Percentiles rank a stretch among this genome's conserved stretches.
Evolutionary conservation across 306 rosid species (phyloP).

Genomic region (Prunus dulcis): DNA sequence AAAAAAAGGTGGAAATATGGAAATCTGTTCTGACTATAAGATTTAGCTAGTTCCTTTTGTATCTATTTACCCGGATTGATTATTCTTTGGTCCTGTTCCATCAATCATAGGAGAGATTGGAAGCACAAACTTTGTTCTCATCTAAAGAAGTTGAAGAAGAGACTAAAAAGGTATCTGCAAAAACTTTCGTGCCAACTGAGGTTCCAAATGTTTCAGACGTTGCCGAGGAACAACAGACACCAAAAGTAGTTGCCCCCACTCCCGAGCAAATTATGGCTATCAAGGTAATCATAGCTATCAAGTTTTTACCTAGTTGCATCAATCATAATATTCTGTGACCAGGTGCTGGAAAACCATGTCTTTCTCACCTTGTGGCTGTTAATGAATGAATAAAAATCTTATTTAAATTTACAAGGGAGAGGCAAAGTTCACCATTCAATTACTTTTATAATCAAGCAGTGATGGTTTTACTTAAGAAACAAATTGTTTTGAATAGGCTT

Average conservation of each 20-base stretch:
- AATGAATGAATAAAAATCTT: not conserved
- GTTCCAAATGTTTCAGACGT: slow-evolving; percentile 45
- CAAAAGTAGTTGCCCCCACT: slow-evolving; percentile 69
- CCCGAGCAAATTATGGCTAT: slow-evolving; percentile 92
- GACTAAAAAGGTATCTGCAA: slow-evolving; percentile 50
- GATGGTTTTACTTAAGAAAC: not conserved
- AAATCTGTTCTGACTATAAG: not conserved
- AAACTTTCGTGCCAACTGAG: slow-evolving; percentile 40
- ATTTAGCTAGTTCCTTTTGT: not conserved
- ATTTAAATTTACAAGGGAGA: not conserved
- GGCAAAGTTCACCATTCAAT: not conserved
- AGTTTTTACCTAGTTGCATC: not conserved
- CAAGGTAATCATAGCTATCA: slow-evolving; percentile 47
- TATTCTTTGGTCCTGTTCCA: slow-evolving; percentile 13
- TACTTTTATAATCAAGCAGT: not conserved
- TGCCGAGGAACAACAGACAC: slow-evolving; percentile 58
- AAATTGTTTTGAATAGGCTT: not conserved
- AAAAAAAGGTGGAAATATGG: not conserved
- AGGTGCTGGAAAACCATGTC: not conserved
- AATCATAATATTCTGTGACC: not conserved
- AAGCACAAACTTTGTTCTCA: slow-evolving; percentile 69
- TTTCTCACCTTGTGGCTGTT: not conserved
- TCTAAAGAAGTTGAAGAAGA: slow-evolving; percentile 71
- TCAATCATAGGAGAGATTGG: slow-evolving; percentile 72
- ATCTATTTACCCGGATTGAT: slow-evolving; percentile 8